Evolutionary conservation across 352 stramenopile genomes (phyloP), one percentile per base, ranked within the genome.

Genomic region (Phytopythium mirpurense): DNA sequence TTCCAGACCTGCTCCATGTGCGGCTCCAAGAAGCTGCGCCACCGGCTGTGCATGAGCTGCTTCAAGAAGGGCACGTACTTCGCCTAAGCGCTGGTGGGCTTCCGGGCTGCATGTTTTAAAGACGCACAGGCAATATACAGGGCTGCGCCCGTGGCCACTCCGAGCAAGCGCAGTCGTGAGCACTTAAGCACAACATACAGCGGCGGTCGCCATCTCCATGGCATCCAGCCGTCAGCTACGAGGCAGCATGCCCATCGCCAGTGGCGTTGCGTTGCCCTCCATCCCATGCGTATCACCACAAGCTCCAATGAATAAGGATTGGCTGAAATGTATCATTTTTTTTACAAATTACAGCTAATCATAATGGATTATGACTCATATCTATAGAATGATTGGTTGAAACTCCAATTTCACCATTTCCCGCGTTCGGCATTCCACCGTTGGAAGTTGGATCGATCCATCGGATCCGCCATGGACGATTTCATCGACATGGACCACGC

Each of bases 31-130:
- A 95, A 95, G 63, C 66, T 95, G 37, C 81, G 84, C 64, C 84
- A 95, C 65, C 83, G 84, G 52, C 57, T 95, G 46, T 95, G 84
- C 76, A 95, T 95, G 82, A 89, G 76, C 70, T 95, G 84, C 72
- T 95, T 90, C 73, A 95, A 95, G 77, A 93, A 95, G 74, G 84
- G 84, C 74, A 92, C 83, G 64, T 95, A 95, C 70, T 95, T 95
- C 72, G 78, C 86, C 59, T 91, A 87, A 65, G 58, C 34, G 21
- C 49, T 54, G 19, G 46, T 8, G 16, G 31, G 23, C 29, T 26
- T 5, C 29, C 29, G 19, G 29, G 16, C 41, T 47, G 41, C 41
- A 47, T 31, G 41, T 47, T 31, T 47, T 47, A 47, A 32, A 34
- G 41, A 15, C 24, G 5, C 23, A 45, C 40, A 21, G 6, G 24